phyloP scores from a whole-genome alignment of 257 asterid species.

The Echium plantagineum region DNA sequence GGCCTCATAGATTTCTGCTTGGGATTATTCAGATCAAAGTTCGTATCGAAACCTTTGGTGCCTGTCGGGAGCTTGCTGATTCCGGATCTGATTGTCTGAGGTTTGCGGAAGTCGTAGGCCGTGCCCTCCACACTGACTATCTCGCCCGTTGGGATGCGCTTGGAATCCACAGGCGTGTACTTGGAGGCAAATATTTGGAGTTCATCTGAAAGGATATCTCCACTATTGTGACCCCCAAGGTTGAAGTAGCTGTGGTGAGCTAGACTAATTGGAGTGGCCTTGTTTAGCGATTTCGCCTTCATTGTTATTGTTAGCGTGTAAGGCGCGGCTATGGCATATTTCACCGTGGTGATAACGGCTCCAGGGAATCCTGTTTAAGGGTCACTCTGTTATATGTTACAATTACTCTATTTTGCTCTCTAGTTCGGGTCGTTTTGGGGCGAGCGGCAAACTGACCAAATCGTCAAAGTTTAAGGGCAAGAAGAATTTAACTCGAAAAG shows the following conservation, averaged over 20 bases:
- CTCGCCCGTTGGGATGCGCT: conserved; percentile 12
- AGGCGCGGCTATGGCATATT: conserved; percentile 1
- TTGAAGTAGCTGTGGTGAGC: conserved; percentile 20
- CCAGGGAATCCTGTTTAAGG: conserved; percentile 21
- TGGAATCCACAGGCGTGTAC: conserved; percentile 2
- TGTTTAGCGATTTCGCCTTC: conserved; percentile 16
- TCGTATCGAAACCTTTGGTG: conserved; percentile 5
- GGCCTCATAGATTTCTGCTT: not conserved
- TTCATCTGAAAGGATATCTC: conserved; percentile 13
- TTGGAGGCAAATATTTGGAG: conserved; percentile 16
- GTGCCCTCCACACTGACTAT: conserved; percentile 11
- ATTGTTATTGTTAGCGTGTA: conserved; percentile 10
- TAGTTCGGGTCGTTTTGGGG: too few species aligned
- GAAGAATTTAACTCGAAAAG: too few species aligned
- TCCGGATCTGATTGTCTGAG: conserved; percentile 8
- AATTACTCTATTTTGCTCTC: too few species aligned
- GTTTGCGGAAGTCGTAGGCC: conserved; percentile 12
- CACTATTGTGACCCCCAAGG: conserved; percentile 21
- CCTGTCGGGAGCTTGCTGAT: not conserved
- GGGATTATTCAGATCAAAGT: conserved; percentile 5
- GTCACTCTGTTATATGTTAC: too few species aligned
- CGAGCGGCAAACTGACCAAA: too few species aligned
- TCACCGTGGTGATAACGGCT: conserved; percentile 13
- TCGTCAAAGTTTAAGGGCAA: too few species aligned
- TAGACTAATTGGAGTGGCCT: conserved; percentile 22